A percentile compares a stretch with the other conserved stretches of the same genome.
These are phyloP conservation scores for Cryptosporidium canis DNA, from an alignment of 169 alveolate genomes.

Conservation along the genomic window DNA sequence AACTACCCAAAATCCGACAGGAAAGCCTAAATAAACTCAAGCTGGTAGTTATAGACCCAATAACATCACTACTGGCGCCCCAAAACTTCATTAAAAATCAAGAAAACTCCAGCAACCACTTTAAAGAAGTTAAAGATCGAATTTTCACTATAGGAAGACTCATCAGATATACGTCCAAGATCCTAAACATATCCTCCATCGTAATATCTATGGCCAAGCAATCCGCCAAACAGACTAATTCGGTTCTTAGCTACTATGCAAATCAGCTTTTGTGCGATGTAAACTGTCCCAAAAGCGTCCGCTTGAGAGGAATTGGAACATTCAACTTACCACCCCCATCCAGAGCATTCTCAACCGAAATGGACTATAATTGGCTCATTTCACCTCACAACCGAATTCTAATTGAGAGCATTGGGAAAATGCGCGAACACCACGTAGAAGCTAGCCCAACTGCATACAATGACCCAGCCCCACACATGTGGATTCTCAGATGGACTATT, in stretches of 20 bases:
- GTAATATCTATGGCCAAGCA: slow-evolving; percentile 15
- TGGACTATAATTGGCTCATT: slow-evolving; percentile 40
- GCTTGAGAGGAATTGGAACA: background rate
- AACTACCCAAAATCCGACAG: slow-evolving; percentile 7
- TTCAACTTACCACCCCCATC: slow-evolving; percentile 50
- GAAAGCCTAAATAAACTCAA: background rate
- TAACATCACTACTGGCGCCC: slow-evolving; percentile 28
- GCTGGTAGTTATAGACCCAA: slow-evolving; percentile 49
- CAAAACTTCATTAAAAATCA: slow-evolving; percentile 6
- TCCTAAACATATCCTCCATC: slow-evolving; percentile 10
- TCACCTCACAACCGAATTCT: slow-evolving; percentile 61
- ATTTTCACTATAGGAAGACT: slow-evolving; percentile 27
- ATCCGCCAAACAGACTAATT: background rate
- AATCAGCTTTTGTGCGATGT: slow-evolving; percentile 4
- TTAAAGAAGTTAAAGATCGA: background rate
- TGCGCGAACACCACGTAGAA: background rate
- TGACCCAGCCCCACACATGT: slow-evolving; percentile 7
- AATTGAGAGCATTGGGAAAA: slow-evolving; percentile 20
- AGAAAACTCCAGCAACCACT: background rate
- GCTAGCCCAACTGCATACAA: background rate
- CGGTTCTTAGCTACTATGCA: background rate
- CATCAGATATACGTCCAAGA: slow-evolving; percentile 6
- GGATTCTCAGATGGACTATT: slow-evolving; percentile 42
- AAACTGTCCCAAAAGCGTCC: slow-evolving; percentile 18
- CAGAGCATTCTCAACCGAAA: slow-evolving; percentile 6